A percentile compares a stretch with the other conserved stretches of the same genome.
Evolutionary conservation across 2,329 filamentous ascomycete genomes (phyloP).

Genomic region (Aschersonia sp.): DNA sequence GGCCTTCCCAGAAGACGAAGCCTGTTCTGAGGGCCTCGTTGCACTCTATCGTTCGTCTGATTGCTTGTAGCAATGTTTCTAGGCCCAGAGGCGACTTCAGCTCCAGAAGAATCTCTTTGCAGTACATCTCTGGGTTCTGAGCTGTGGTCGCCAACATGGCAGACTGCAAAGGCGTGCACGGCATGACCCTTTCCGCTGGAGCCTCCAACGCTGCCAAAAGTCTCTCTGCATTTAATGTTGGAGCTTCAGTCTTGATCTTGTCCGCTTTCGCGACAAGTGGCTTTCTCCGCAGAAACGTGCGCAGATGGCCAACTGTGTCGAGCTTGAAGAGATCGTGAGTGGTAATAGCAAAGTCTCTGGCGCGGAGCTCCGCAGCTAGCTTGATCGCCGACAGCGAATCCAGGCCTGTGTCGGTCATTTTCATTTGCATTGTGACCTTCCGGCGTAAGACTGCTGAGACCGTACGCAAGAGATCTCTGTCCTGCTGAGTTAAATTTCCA

Average conservation of each 20-base stretch:
- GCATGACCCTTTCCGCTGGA: slow-evolving; percentile 13
- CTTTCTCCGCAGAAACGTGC: background rate
- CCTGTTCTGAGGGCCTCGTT: slow-evolving; percentile 64
- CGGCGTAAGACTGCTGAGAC: slow-evolving; percentile 26
- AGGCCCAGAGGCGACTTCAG: slow-evolving; percentile 22
- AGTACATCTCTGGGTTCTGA: slow-evolving; percentile 47
- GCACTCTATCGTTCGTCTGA: slow-evolving; percentile 30
- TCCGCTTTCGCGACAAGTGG: background rate
- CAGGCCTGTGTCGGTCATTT: slow-evolving; percentile 40
- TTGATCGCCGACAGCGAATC: slow-evolving; percentile 42
- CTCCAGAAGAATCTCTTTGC: slow-evolving; percentile 62
- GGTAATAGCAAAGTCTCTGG: slow-evolving; percentile 36
- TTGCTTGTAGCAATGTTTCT: slow-evolving; percentile 29
- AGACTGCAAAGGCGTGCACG: slow-evolving; percentile 60
- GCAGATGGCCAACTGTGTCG: slow-evolving; percentile 23
- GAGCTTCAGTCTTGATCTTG: background rate
- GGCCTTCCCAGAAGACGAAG: slow-evolving; percentile 40
- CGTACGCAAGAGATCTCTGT: slow-evolving; percentile 20
- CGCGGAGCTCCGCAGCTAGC: slow-evolving; percentile 49
- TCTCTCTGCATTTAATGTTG: slow-evolving; percentile 1
- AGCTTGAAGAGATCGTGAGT: slow-evolving; percentile 49
- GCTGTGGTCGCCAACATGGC: slow-evolving; percentile 71
- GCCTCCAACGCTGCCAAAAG: background rate
- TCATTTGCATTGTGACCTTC: slow-evolving; percentile 19
- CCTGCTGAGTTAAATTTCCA: slow-evolving; percentile 8